Conservation (phyloP, 108 stramenopile species). For the Pseudonitzschia delicatissima region DNA sequence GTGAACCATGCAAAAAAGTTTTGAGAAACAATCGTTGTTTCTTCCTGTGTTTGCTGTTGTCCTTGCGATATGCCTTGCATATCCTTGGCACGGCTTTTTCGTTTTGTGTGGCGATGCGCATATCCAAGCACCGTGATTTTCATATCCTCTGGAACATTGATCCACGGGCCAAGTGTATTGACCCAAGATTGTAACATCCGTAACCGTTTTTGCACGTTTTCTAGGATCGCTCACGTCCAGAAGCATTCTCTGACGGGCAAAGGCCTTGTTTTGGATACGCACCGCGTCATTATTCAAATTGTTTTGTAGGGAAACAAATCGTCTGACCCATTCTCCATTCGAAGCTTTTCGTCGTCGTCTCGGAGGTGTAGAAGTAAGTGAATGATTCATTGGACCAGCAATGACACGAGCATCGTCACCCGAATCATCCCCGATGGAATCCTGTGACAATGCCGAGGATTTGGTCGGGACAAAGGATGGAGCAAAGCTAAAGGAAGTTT, state of each 20-base stretch:
- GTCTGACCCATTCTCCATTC: constrained; percentile 13
- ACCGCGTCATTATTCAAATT: constrained; percentile 3
- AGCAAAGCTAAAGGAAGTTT: constrained; percentile 8
- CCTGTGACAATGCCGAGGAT: background rate
- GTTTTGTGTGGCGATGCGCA: constrained; percentile 19
- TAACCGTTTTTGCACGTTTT: constrained; percentile 22
- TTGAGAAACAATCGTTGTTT: background rate
- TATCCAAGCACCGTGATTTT: constrained; percentile 19
- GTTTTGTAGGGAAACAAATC: constrained; percentile 14
- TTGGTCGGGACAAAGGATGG: constrained; percentile 17
- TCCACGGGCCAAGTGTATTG: background rate
- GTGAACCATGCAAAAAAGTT: constrained; percentile 29
- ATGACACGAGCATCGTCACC: background rate
- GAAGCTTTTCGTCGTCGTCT: background rate
- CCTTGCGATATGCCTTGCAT: background rate
- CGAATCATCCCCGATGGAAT: background rate
- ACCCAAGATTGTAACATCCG: constrained; percentile 37
- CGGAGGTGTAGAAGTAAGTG: background rate
- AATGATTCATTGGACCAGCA: background rate
- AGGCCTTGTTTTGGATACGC: constrained; percentile 27
- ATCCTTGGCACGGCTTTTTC: background rate
- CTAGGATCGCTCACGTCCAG: constrained; percentile 27
- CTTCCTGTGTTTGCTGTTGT: background rate
- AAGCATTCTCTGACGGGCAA: background rate
- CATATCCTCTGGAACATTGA: background rate